Evolutionary conservation across 148 eudicot genomes (phyloP).

Genomic region (Vaccinium vitisidaea): DNA sequence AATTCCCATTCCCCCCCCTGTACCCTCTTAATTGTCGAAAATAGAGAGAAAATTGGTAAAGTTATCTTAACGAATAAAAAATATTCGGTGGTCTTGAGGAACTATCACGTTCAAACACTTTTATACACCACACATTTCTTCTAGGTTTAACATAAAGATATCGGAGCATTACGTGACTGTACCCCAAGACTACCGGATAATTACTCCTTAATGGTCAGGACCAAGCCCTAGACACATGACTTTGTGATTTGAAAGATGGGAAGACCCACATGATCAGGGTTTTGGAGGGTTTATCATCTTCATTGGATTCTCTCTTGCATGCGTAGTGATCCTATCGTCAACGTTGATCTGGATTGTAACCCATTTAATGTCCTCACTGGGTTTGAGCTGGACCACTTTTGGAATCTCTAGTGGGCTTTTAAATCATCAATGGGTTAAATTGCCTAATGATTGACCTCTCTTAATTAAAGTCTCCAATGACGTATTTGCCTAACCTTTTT

Average conservation of each 20-base stretch:
- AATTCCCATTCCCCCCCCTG: no score
- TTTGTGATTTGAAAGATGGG: neutral
- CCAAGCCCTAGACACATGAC: neutral
- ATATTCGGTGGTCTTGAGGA: no score
- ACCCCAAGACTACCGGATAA: no score
- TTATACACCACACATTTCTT: no score
- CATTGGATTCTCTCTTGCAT: conserved; percentile 22
- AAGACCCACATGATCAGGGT: conserved; percentile 1
- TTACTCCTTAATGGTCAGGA: neutral
- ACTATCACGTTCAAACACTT: no score
- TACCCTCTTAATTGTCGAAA: no score
- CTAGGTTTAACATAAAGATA: no score
- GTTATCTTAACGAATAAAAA: no score
- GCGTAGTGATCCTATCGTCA: neutral
- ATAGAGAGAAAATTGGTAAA: no score
- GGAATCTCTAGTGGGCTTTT: neutral
- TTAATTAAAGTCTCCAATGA: neutral
- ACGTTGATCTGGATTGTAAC: conserved; percentile 10
- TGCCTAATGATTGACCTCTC: neutral
- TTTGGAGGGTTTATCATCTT: conserved; percentile 11
- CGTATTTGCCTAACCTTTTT: no score
- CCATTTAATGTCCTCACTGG: conserved; percentile 8
- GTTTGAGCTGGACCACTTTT: conserved; percentile 1
- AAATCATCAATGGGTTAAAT: neutral
- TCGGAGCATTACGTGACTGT: no score